A percentile compares a stretch with the other conserved stretches of the same genome.
phyloP scores from a whole-genome alignment of 176 grass and related monocot genomes.

The Carex parvula region DNA sequence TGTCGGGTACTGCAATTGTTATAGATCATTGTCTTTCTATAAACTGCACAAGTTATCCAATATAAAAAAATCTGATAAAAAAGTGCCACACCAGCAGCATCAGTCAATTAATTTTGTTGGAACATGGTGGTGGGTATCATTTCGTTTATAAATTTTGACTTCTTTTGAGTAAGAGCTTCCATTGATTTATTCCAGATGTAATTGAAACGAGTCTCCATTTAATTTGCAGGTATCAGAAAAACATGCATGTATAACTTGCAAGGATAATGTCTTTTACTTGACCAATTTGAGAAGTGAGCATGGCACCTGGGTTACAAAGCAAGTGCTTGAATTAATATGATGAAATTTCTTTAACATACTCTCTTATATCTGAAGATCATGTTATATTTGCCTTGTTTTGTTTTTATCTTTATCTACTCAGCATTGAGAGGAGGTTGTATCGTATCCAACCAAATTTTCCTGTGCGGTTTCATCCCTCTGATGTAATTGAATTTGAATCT shows the following conservation, averaged over 20 bases:
- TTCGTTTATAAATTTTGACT: not conserved
- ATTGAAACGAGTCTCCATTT: not conserved
- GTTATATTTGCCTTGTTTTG: constrained; percentile 21
- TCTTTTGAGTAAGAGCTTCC: not conserved
- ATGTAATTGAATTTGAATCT: constrained; percentile 82
- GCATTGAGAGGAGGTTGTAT: constrained; percentile 71
- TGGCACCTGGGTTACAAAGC: constrained; percentile 91
- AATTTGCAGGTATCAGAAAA: constrained; percentile 60
- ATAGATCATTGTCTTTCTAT: not conserved
- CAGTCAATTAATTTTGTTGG: not conserved
- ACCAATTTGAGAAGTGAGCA: constrained; percentile 73
- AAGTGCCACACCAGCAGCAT: not conserved
- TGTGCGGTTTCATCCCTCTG: constrained; percentile 60
- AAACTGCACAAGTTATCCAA: not conserved
- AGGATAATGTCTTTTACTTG: constrained; percentile 78
- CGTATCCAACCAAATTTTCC: constrained; percentile 68
- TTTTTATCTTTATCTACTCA: constrained; percentile 25
- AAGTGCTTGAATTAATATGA: constrained; percentile 35
- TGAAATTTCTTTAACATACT: not conserved
- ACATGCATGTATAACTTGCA: constrained; percentile 76
- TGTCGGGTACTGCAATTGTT: constrained; percentile 50
- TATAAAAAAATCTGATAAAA: not conserved
- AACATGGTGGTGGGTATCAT: not conserved
- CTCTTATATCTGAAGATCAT: not conserved
- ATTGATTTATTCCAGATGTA: not conserved